A percentile compares a stretch with the other conserved stretches of the same genome.
These are phyloP conservation scores for Glonium stellatum DNA, from an alignment of 495 filamentous ascomycete genomes.

Conservation along the genomic window DNA sequence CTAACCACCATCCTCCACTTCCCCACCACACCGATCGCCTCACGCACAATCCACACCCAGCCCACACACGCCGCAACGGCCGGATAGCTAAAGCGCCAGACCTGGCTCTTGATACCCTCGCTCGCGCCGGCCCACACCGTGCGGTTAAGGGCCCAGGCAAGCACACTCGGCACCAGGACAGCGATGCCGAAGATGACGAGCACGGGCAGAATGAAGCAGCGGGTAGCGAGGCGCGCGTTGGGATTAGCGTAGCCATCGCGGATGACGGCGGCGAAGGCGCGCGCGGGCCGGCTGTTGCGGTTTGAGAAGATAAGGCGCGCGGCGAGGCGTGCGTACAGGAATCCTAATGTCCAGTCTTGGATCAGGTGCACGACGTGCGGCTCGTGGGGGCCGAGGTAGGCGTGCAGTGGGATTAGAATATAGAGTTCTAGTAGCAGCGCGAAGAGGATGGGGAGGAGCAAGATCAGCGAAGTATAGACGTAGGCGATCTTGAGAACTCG, in stretches of 20 bases:
- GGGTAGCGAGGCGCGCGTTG: constrained; percentile 68
- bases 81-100: constrained; percentile 31
- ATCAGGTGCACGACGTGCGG: constrained; percentile 78
- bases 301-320: constrained; percentile 60
- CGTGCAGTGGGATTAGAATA: constrained; percentile 79
- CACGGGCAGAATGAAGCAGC: constrained; percentile 72
- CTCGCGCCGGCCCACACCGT: constrained; percentile 11
- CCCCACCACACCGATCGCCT: constrained; percentile 44
- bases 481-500: constrained; percentile 52
- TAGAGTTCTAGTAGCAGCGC: constrained; percentile 82
- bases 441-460: constrained; percentile 78
- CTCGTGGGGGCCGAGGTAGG: constrained; percentile 48
- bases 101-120: constrained; percentile 13
- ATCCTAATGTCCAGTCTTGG: constrained; percentile 88
- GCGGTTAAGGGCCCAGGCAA: constrained; percentile 26
- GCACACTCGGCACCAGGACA: constrained; percentile 50
- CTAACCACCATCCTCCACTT: constrained; percentile 76
- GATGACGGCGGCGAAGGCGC: constrained; percentile 66
- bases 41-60: constrained; percentile 41
- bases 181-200: constrained; percentile 50
- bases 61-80: constrained; percentile 34
- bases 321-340: constrained; percentile 86
- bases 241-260: constrained; percentile 76
- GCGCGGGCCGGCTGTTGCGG: constrained; percentile 59
- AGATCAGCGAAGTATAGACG: constrained; percentile 59